phyloP scores from a whole-genome alignment of 2,329 filamentous ascomycete species.

The Grosmannia penicillata region DNA sequence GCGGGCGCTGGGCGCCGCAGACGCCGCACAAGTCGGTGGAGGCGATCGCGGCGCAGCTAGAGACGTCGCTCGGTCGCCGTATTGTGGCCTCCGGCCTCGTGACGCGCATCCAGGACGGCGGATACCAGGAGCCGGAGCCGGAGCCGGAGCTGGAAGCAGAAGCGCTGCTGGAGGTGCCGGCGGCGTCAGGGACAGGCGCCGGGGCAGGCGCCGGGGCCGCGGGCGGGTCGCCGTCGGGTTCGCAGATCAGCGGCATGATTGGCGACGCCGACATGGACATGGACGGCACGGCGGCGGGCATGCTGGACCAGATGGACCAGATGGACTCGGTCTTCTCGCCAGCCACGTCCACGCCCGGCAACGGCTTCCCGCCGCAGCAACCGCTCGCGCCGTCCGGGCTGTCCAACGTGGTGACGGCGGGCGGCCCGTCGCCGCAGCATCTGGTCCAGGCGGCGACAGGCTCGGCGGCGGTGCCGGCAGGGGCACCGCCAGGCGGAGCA shows the following conservation, averaged over 20 bases:
- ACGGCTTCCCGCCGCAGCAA: constrained; percentile 34
- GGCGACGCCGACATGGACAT: constrained; percentile 50
- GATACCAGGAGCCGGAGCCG: constrained; percentile 48
- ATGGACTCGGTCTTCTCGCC: constrained; percentile 49
- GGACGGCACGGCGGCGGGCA: constrained; percentile 46
- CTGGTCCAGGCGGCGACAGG: constrained; percentile 21
- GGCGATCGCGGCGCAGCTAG: constrained; percentile 61
- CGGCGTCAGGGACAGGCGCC: constrained; percentile 6
- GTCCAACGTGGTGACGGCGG: constrained; percentile 42
- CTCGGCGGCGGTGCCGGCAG: not conserved
- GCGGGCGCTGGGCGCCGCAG: constrained; percentile 14
- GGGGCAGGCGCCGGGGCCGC: constrained; percentile 9
- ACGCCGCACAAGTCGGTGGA: constrained; percentile 45
- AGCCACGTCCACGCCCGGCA: constrained; percentile 41
- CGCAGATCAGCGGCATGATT: constrained; percentile 39
- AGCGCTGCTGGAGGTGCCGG: constrained; percentile 13
- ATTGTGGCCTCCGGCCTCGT: constrained; percentile 50
- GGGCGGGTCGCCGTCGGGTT: constrained; percentile 33
- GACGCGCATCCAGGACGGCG: constrained; percentile 63
- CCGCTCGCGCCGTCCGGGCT: constrained; percentile 19
- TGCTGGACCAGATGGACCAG: constrained; percentile 59
- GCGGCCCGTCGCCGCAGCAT: constrained; percentile 5
- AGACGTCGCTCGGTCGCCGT: constrained; percentile 52
- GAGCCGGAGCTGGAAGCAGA: constrained; percentile 17
- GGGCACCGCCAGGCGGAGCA: no score